Percentiles rank a stretch among this genome's conserved stretches.
Conservation (phyloP, 1,284 basidiomycete genomes). For the Exobasidium rhododendri region DNA sequence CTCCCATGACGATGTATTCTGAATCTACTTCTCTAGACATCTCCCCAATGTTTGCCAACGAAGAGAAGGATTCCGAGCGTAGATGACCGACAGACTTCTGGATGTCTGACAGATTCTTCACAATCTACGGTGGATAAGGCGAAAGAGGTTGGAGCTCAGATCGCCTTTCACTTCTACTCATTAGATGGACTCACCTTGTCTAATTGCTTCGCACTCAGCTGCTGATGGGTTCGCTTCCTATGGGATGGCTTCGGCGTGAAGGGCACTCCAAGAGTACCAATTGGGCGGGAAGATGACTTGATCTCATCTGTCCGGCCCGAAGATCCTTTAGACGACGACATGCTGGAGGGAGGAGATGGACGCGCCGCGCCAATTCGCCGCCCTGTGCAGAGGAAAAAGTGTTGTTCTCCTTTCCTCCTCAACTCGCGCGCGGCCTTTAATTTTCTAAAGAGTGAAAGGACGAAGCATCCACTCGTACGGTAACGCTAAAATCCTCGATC, state of each 20-base stretch:
- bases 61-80: slow-evolving; percentile 22
- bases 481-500: too few relatives aligned
- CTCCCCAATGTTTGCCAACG: slow-evolving; percentile 14
- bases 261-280: background rate
- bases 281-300: background rate
- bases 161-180: background rate
- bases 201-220: slow-evolving; percentile 42
- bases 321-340: background rate
- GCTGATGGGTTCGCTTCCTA: slow-evolving; percentile 12
- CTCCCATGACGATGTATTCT: slow-evolving; percentile 22
- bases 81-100: slow-evolving; percentile 28
- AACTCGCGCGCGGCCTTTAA: too few relatives aligned
- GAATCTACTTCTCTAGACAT: slow-evolving; percentile 5
- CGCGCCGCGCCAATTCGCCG: background rate
- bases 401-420: too few relatives aligned
- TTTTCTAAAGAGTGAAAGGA: too few relatives aligned
- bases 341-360: background rate
- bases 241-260: background rate
- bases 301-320: background rate
- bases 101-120: slow-evolving; percentile 27
- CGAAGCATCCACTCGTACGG: too few relatives aligned
- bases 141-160: background rate
- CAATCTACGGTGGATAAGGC: slow-evolving; percentile 23
- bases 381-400: slow-evolving; percentile 1
- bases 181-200: slow-evolving; percentile 25